These are phyloP conservation scores for Aspergillus luchuensis DNA, from an alignment of 2,329 filamentous ascomycete species.

Conservation along the genomic window DNA sequence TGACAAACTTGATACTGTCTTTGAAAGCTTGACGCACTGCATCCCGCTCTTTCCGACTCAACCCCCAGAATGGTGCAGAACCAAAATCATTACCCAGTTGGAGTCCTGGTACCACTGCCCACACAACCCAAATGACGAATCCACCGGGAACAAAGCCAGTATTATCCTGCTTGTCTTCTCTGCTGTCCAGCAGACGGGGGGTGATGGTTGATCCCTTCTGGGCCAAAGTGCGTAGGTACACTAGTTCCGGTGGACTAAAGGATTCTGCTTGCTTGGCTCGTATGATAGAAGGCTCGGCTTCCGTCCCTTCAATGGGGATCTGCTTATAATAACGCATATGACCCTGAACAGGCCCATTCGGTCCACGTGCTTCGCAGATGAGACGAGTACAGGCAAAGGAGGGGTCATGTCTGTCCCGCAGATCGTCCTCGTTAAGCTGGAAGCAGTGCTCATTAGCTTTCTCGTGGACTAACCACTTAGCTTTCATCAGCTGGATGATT, in stretches of 20 bases:
- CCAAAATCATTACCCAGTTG: neutral
- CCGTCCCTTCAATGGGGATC: too few species aligned
- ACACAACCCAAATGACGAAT: neutral
- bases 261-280: too few species aligned
- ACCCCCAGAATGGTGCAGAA: neutral
- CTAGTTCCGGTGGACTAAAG: neutral
- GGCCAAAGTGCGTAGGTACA: neutral
- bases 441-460: too few species aligned
- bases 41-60: neutral
- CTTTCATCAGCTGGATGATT: too few species aligned
- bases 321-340: too few species aligned
- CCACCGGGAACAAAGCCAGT: neutral
- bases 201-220: neutral
- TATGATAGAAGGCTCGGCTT: too few species aligned
- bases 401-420: too few species aligned
- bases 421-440: too few species aligned
- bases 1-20: neutral
- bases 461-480: too few species aligned
- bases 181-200: neutral
- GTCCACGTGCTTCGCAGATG: too few species aligned
- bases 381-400: too few species aligned
- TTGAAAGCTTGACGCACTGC: neutral
- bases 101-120: neutral
- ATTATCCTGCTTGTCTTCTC: neutral
- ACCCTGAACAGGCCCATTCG: too few species aligned